A percentile compares a stretch with the other conserved stretches of the same genome.
These are phyloP conservation scores for Metarhizium rileyi DNA, from an alignment of 2,329 filamentous ascomycete genomes.

Conservation along the genomic window DNA sequence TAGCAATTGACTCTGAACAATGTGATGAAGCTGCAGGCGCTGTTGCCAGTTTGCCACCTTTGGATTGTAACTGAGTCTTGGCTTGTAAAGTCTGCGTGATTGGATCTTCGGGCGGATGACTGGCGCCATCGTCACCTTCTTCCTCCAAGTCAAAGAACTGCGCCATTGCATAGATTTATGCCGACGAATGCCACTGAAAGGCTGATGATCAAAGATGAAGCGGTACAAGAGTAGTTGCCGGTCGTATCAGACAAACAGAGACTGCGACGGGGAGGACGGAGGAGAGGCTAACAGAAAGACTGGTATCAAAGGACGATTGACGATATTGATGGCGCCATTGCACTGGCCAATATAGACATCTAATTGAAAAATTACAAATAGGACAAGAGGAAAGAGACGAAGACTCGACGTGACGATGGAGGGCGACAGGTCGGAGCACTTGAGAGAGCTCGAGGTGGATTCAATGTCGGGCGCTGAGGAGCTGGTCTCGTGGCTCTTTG, in stretches of 20 bases:
- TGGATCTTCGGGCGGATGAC: constrained; percentile 4
- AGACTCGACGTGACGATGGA: background rate
- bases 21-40: background rate
- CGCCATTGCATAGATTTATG: constrained; percentile 10
- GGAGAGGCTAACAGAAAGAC: background rate
- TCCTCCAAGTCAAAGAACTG: constrained; percentile 15
- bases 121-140: constrained; percentile 6
- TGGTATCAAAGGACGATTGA: constrained; percentile 1
- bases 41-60: background rate
- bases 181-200: background rate
- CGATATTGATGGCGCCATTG: constrained; percentile 6
- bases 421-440: too few relatives aligned
- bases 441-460: background rate
- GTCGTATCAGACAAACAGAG: background rate
- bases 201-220: background rate
- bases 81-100: constrained; percentile 3
- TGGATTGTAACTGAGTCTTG: constrained; percentile 1
- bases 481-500: constrained; percentile 4
- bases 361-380: background rate
- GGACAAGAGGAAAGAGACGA: background rate
- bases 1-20: constrained; percentile 14
- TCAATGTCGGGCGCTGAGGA: background rate
- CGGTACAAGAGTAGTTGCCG: background rate
- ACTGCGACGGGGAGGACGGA: background rate
- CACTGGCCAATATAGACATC: background rate